phyloP scores from a whole-genome alignment of 192 early-diverging fungal genomes.

The Linnemannia hyalina region DNA sequence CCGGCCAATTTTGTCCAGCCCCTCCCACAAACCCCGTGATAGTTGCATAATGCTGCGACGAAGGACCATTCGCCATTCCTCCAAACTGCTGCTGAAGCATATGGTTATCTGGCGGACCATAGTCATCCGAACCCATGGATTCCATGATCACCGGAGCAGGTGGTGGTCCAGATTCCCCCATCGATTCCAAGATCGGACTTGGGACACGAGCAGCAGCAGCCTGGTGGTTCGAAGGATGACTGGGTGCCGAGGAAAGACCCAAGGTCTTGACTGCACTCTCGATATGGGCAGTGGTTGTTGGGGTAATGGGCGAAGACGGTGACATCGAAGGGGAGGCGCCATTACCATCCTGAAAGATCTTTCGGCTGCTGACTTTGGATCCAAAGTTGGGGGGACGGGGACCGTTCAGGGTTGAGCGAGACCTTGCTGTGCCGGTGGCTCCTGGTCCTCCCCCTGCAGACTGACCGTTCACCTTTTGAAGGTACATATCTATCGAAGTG shows the following conservation, averaged over 20 bases:
- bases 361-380: conserved; percentile 32
- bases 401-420: conserved; percentile 40
- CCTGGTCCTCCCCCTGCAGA: conserved; percentile 20
- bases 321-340: background rate
- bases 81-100: background rate
- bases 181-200: conserved; percentile 44
- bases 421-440: conserved; percentile 34
- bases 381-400: conserved; percentile 49
- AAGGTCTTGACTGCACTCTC: conserved; percentile 40
- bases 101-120: background rate
- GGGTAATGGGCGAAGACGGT: conserved; percentile 8
- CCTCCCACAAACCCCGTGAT: conserved; percentile 10
- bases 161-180: conserved; percentile 34
- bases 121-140: conserved; percentile 51
- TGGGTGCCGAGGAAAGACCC: conserved; percentile 21
- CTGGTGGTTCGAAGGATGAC: background rate
- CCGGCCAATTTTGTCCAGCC: conserved; percentile 15
- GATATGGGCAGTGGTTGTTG: conserved; percentile 11
- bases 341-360: conserved; percentile 40
- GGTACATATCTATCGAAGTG: conserved; percentile 30
- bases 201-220: background rate
- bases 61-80: background rate
- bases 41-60: conserved; percentile 12
- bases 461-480: conserved; percentile 42
- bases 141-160: conserved; percentile 32